phyloP scores from a whole-genome alignment of 2,329 filamentous ascomycete species.

The Cercospora sp. region DNA sequence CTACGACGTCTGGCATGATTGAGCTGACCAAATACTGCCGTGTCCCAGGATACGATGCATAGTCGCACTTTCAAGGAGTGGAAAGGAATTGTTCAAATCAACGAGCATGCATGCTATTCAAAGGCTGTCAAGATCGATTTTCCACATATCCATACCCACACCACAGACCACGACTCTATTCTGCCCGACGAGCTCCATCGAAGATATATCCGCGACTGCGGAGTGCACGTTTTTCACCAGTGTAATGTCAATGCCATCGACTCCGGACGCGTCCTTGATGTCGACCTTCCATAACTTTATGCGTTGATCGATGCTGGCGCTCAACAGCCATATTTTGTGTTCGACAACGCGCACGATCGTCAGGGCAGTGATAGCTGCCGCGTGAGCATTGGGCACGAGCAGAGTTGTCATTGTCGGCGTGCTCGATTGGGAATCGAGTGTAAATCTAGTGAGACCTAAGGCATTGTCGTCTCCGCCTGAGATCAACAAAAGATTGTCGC shows the following conservation, averaged over 20 bases:
- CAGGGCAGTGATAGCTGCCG: constrained; percentile 65
- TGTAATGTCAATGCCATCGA: constrained; percentile 39
- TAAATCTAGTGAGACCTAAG: constrained; percentile 59
- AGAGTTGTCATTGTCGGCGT: constrained; percentile 32
- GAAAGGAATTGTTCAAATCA: neutral
- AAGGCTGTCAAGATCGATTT: constrained; percentile 3
- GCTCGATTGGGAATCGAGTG: neutral
- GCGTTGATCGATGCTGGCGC: constrained; percentile 51
- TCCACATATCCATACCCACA: constrained; percentile 53
- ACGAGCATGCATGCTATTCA: neutral
- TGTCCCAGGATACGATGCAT: neutral
- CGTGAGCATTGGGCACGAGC: constrained; percentile 63
- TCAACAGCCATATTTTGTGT: constrained; percentile 25
- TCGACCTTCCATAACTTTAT: constrained; percentile 50
- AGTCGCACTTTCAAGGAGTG: neutral
- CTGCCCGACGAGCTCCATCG: constrained; percentile 42
- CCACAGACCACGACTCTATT: constrained; percentile 48
- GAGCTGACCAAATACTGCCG: neutral
- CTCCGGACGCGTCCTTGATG: constrained; percentile 27
- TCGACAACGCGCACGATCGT: constrained; percentile 43
- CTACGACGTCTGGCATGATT: neutral
- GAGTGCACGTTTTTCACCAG: constrained; percentile 43
- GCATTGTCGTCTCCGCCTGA: constrained; percentile 90
- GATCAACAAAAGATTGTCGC: constrained; percentile 55
- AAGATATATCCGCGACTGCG: constrained; percentile 58